Evolutionary conservation across 2,329 filamentous ascomycete genomes (phyloP).

Genomic region (Nemania sp.): DNA sequence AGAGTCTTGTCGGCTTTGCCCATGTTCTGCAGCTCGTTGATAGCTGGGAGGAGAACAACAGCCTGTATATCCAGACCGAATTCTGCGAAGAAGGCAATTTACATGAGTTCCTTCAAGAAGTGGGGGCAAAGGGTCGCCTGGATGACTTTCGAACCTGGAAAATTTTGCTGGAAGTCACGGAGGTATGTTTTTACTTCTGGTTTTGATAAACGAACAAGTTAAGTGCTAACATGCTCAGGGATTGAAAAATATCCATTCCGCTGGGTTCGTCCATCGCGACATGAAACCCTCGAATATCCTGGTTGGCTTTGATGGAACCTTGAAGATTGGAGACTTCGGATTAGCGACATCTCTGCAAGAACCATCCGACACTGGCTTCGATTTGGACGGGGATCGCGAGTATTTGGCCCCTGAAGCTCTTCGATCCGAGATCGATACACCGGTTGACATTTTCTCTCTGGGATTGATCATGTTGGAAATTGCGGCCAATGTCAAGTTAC

Average conservation of each 20-base stretch:
- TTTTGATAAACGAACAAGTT: background rate
- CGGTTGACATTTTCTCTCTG: conserved; percentile 90
- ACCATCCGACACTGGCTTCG: conserved; percentile 60
- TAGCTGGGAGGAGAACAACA: conserved; percentile 82
- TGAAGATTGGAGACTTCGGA: conserved; percentile 88
- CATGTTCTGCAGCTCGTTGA: conserved; percentile 85
- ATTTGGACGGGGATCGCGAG: conserved; percentile 92
- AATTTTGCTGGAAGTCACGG: conserved; percentile 82
- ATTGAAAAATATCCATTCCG: conserved; percentile 85
- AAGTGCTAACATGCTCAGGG: conserved; percentile 58
- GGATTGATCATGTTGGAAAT: conserved; percentile 95
- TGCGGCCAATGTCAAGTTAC: conserved; percentile 89
- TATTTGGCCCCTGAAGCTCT: conserved; percentile 96
- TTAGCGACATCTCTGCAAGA: conserved; percentile 62
- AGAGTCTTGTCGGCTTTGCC: conserved; percentile 76
- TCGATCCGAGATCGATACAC: conserved; percentile 82
- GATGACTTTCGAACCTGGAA: conserved; percentile 99
- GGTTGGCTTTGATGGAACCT: conserved; percentile 76
- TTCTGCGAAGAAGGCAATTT: conserved; percentile 94
- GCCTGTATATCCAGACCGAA: conserved; percentile 96
- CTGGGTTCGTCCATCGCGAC: conserved; percentile 83
- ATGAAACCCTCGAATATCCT: conserved; percentile 85
- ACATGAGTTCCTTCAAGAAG: conserved; percentile 80
- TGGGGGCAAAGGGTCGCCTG: conserved; percentile 81
- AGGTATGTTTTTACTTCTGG: conserved; percentile 62